phyloP scores from a whole-genome alignment of 345 rosid species.

The Jatropha curcas region DNA sequence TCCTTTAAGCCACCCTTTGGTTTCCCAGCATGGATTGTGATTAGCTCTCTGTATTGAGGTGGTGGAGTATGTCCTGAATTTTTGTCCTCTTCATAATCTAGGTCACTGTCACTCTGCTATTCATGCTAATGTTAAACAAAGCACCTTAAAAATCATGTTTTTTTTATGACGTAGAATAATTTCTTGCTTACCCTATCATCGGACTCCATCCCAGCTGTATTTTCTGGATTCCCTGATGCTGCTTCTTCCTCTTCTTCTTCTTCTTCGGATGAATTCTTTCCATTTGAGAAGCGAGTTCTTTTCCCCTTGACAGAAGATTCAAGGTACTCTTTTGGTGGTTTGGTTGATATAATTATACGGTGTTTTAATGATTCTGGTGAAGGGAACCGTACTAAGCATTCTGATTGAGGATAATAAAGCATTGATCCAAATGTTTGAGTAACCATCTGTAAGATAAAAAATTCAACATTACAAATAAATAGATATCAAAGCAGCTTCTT shows the following conservation, averaged over 20 bases:
- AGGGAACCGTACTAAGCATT: constrained; percentile 71
- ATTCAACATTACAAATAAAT: background rate
- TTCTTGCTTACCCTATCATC: constrained; percentile 23
- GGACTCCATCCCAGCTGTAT: constrained; percentile 12
- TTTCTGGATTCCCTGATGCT: constrained; percentile 8
- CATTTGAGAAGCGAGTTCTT: constrained; percentile 23
- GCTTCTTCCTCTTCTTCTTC: constrained; percentile 62
- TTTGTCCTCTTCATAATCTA: constrained; percentile 24
- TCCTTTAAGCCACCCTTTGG: constrained; percentile 50
- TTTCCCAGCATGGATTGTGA: constrained; percentile 60
- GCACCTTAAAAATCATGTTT: background rate
- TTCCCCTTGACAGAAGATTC: constrained; percentile 42
- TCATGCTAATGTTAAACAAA: constrained; percentile 6
- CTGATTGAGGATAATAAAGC: constrained; percentile 70
- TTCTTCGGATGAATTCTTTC: constrained; percentile 34
- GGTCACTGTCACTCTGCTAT: constrained; percentile 34
- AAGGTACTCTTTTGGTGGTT: constrained; percentile 90
- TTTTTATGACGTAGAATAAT: background rate
- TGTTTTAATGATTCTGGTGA: constrained; percentile 70
- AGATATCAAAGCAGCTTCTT: background rate
- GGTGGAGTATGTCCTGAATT: constrained; percentile 10
- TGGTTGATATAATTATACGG: constrained; percentile 80
- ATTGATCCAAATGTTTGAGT: constrained; percentile 66
- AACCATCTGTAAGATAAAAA: constrained; percentile 59
- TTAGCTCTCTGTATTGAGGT: constrained; percentile 47